These are phyloP conservation scores for Rhizophlyctis rosea DNA, from an alignment of 192 early-diverging fungal species.

Conservation along the genomic window DNA sequence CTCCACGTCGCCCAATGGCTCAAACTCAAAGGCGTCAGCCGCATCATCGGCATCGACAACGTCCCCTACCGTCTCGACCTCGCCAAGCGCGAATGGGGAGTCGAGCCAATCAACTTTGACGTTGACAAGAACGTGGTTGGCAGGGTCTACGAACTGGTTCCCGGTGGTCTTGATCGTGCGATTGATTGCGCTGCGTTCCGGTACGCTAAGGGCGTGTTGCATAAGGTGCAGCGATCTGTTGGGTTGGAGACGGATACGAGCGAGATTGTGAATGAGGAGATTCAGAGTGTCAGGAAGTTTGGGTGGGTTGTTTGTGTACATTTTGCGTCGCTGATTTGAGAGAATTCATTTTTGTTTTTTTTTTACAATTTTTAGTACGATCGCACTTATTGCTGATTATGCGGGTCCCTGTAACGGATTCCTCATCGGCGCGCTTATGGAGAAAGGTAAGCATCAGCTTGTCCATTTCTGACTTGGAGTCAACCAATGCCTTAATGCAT, in stretches of 20 bases:
- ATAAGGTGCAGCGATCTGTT: constrained; percentile 47
- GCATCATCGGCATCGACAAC: constrained; percentile 29
- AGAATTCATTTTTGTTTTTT: too few relatives aligned
- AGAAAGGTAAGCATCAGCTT: not conserved
- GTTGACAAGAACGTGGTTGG: constrained; percentile 21
- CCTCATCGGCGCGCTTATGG: constrained; percentile 33
- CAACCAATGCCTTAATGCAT: too few relatives aligned
- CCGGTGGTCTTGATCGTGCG: constrained; percentile 46
- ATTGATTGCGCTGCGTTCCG: constrained; percentile 56
- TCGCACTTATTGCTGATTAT: constrained; percentile 54
- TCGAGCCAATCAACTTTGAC: constrained; percentile 25
- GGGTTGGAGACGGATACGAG: constrained; percentile 53
- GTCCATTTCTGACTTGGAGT: too few relatives aligned
- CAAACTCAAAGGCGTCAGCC: constrained; percentile 2
- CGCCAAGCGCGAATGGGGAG: constrained; percentile 10
- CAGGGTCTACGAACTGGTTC: constrained; percentile 29
- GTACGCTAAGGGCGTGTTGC: constrained; percentile 45
- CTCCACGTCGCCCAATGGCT: constrained; percentile 38
- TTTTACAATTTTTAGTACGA: too few relatives aligned
- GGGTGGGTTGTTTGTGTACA: too few relatives aligned
- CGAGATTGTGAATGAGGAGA: constrained; percentile 48
- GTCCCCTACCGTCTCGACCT: constrained; percentile 13
- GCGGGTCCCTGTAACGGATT: constrained; percentile 33
- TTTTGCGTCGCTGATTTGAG: too few relatives aligned
- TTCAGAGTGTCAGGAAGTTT: constrained; percentile 45